Evolutionary conservation across 2,329 filamentous ascomycete species (phyloP).

Genomic region (Shiraia bambusicola): DNA sequence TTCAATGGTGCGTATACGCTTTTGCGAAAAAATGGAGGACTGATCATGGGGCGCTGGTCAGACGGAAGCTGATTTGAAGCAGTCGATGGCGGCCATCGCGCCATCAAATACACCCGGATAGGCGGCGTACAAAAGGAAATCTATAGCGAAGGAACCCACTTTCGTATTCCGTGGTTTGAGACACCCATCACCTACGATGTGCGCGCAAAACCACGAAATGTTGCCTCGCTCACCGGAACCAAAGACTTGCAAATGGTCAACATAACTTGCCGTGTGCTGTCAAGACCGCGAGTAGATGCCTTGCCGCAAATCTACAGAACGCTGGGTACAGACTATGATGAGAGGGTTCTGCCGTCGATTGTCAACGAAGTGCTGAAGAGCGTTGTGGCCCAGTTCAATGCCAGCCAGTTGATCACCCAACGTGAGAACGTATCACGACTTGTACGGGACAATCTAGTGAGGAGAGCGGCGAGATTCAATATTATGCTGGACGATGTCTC

Average conservation of each 20-base stretch:
- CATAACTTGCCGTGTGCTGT: constrained; percentile 99
- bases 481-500: constrained; percentile 97
- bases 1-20: constrained; percentile 61
- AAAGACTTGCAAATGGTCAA: constrained; percentile 99
- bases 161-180: constrained; percentile 95
- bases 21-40: not conserved
- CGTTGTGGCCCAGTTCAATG: constrained; percentile 98
- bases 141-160: constrained; percentile 95
- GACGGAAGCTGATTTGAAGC: constrained; percentile 21
- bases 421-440: constrained; percentile 92
- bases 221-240: constrained; percentile 94
- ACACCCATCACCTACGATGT: constrained; percentile 97
- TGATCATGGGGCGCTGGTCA: not conserved
- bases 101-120: constrained; percentile 95
- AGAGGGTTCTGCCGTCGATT: constrained; percentile 96
- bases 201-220: constrained; percentile 93
- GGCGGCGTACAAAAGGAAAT: constrained; percentile 95
- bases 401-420: constrained; percentile 97
- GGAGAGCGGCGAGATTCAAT: constrained; percentile 92
- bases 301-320: constrained; percentile 97
- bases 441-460: constrained; percentile 88
- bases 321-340: constrained; percentile 92
- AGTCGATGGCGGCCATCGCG: constrained; percentile 97
- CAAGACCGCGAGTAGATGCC: constrained; percentile 80
- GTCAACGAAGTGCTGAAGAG: constrained; percentile 99